Conservation (phyloP, 1,284 basidiomycete species). For the Boletus nobilissimus region DNA sequence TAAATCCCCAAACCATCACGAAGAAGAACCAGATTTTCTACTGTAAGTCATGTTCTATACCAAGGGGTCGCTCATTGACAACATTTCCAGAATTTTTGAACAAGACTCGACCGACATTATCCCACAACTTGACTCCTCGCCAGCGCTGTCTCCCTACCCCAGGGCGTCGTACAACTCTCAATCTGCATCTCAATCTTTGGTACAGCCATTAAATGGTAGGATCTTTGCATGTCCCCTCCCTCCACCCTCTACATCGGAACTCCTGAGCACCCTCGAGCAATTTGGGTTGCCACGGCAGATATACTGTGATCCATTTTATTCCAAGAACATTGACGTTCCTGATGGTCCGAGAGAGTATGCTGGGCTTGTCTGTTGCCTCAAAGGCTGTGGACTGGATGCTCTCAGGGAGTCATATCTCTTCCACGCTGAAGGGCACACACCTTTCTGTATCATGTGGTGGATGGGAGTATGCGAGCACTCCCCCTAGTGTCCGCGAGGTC, state of each 20-base stretch:
- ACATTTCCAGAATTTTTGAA: conserved; percentile 34
- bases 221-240: conserved; percentile 55
- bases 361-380: conserved; percentile 79
- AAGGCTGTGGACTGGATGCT: conserved; percentile 61
- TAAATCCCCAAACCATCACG: not conserved
- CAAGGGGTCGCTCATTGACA: not conserved
- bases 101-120: conserved; percentile 17
- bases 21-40: conserved; percentile 35
- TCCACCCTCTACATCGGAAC: conserved; percentile 66
- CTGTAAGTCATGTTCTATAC: conserved; percentile 30
- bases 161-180: conserved; percentile 39
- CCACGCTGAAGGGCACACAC: conserved; percentile 3
- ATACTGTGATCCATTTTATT: conserved; percentile 85
- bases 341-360: conserved; percentile 80
- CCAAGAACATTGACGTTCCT: conserved; percentile 77
- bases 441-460: conserved; percentile 49
- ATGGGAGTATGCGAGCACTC: conserved; percentile 81
- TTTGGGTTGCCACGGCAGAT: conserved; percentile 68
- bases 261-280: conserved; percentile 63
- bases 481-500: conserved; percentile 66
- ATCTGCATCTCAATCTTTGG: conserved; percentile 16
- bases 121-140: not conserved
- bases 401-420: conserved; percentile 49
- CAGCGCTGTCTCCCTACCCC: not conserved
- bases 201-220: conserved; percentile 3